Base-by-base conservation (phyloP, 2,329 filamentous ascomycete species). In the Fusarium beomiforme region DNA sequence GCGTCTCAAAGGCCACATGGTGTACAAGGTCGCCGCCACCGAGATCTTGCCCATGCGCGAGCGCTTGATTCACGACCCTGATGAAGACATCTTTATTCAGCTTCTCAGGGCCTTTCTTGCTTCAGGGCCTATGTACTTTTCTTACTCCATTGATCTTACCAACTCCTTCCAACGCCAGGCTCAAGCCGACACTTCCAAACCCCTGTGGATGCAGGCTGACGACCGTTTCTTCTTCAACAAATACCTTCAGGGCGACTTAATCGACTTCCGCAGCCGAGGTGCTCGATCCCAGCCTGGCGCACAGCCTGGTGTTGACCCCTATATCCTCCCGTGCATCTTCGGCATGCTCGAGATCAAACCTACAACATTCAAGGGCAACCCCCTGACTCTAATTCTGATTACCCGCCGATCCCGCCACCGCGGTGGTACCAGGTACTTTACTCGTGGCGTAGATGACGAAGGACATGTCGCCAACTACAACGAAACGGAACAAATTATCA, bases 221-320 rank as follows among this genome's bases (percentile, higher is more conserved):
- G 95, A 98, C 79, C 93, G 96, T 71, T 99, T 99, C 86, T 99
- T 98, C 86, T 99, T 95, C 94, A 99, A 99, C 83, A 91, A 92
- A 71, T 97, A 97, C 81, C 88, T 98, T 51, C 93, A 95, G 80
- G 92, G 93, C 11, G 94, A 98, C 77, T 83, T 99, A 64, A 97
- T 98, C 77, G 90, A 97, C 79, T 97, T 97, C 79, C 91, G 95
- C 67, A 89, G 86, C 41, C 82, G 78, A 37, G 89, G 89, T 46
- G 87, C 87, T 42, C 84, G 92, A 69, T 87, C 89, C 59, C 88
- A 92, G 58, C 85, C 86, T 26, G 91, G 91, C 1, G 86, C 91
- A 29, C 94, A 97, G 77, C 87, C 92, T 7, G 92, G 88, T 14
- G 90, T 91, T 39, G 96, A 99, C 80, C 93, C 96, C 4, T 99